These are phyloP conservation scores for Penicillium cosmopolitanum DNA, from an alignment of 495 filamentous ascomycete genomes.

Conservation along the genomic window DNA sequence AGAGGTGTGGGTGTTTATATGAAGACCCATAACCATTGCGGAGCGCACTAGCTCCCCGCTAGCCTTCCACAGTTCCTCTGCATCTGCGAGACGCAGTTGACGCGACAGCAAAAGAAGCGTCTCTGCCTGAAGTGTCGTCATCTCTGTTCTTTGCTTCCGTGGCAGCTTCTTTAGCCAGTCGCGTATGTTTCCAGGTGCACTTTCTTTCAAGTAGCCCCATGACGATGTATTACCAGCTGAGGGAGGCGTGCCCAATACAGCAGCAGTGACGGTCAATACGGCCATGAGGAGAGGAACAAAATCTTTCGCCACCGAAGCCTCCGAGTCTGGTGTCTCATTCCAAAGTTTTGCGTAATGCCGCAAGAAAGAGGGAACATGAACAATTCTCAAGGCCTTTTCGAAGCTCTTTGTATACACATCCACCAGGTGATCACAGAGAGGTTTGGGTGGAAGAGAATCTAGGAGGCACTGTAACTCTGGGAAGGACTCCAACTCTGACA, in stretches of 20 bases:
- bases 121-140: slow-evolving; percentile 28
- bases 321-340: slow-evolving; percentile 12
- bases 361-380: slow-evolving; percentile 32
- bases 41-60: slow-evolving; percentile 57
- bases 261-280: slow-evolving; percentile 24
- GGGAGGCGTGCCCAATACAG: slow-evolving; percentile 25
- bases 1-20: slow-evolving; percentile 49
- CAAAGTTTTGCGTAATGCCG: slow-evolving; percentile 28
- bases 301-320: slow-evolving; percentile 6
- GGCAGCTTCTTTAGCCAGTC: slow-evolving; percentile 38
- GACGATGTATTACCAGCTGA: slow-evolving; percentile 41
- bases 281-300: slow-evolving; percentile 29
- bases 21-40: slow-evolving; percentile 63
- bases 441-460: slow-evolving; percentile 22
- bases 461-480: slow-evolving; percentile 23
- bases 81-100: slow-evolving; percentile 46
- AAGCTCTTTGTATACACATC: slow-evolving; percentile 28
- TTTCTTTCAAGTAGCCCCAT: slow-evolving; percentile 33
- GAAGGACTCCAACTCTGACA: slow-evolving; percentile 17
- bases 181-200: slow-evolving; percentile 29
- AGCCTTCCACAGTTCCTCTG: slow-evolving; percentile 56
- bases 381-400: slow-evolving; percentile 28
- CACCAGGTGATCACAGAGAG: slow-evolving; percentile 28
- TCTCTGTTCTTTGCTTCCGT: slow-evolving; percentile 46
- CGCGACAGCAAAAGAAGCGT: slow-evolving; percentile 45